A percentile compares a stretch with the other conserved stretches of the same genome.
Evolutionary conservation across 1,284 basidiomycete genomes (phyloP).

Genomic region (Earliella scabrosa): DNA sequence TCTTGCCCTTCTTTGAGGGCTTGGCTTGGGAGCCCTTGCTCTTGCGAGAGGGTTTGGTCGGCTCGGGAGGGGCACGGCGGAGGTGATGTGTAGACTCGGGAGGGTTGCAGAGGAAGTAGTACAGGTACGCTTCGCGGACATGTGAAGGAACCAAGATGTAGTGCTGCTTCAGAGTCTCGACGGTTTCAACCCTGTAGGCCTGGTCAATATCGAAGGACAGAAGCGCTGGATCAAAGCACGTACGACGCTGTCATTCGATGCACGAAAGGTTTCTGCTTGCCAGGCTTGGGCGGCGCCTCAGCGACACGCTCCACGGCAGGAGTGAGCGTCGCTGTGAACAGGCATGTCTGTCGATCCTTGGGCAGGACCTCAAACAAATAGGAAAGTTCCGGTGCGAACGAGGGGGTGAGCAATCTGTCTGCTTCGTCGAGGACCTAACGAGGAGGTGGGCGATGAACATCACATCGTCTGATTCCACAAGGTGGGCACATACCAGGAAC

Average conservation of each 20-base stretch:
- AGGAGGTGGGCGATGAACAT: not conserved
- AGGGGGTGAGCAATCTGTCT: constrained; percentile 89
- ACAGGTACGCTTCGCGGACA: constrained; percentile 92
- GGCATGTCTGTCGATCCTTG: constrained; percentile 87
- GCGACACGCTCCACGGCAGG: constrained; percentile 85
- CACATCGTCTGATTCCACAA: not conserved
- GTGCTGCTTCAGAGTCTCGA: constrained; percentile 83
- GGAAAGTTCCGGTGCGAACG: constrained; percentile 87
- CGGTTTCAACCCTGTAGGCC: constrained; percentile 76
- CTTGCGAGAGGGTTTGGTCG: constrained; percentile 33
- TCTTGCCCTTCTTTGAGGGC: constrained; percentile 39
- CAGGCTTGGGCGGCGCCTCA: constrained; percentile 73
- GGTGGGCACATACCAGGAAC: constrained; percentile 68
- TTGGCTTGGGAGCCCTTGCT: constrained; percentile 28
- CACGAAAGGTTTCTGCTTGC: constrained; percentile 88
- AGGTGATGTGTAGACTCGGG: constrained; percentile 77
- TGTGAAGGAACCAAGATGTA: constrained; percentile 96
- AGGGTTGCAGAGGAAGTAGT: constrained; percentile 87
- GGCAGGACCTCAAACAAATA: constrained; percentile 85
- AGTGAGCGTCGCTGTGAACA: constrained; percentile 97
- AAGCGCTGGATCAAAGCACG: constrained; percentile 32
- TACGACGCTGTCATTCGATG: constrained; percentile 83
- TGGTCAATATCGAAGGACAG: constrained; percentile 10
- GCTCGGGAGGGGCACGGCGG: constrained; percentile 63
- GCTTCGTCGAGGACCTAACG: constrained; percentile 92